phyloP scores from a whole-genome alignment of 805 yeast species.

The Pichia nakasei region DNA sequence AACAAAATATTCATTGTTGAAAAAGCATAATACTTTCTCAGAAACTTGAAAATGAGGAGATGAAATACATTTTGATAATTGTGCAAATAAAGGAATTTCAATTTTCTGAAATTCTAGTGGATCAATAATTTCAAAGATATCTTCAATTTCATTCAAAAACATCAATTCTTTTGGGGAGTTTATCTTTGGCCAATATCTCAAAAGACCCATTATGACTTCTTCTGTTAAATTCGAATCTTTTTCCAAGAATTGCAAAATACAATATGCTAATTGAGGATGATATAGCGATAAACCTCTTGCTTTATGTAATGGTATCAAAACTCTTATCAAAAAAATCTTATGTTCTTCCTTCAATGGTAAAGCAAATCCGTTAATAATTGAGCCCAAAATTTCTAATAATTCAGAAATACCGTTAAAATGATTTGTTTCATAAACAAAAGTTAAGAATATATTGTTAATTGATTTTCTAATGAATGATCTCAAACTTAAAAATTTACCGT shows the following conservation, averaged over 20 bases:
- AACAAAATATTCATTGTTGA: constrained; percentile 92
- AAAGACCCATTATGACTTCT: constrained; percentile 89
- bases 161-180: constrained; percentile 92
- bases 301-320: constrained; percentile 86
- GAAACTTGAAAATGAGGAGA: constrained; percentile 96
- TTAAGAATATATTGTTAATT: constrained; percentile 85
- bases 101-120: constrained; percentile 86
- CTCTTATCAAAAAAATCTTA: constrained; percentile 78
- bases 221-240: constrained; percentile 89
- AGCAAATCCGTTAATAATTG: constrained; percentile 96
- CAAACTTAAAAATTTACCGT: constrained; percentile 86
- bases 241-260: constrained; percentile 92
- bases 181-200: constrained; percentile 94
- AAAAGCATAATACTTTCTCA: constrained; percentile 86
- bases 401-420: constrained; percentile 95
- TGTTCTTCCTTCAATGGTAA: constrained; percentile 96
- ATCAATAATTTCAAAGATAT: constrained; percentile 92
- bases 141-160: constrained; percentile 94
- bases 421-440: constrained; percentile 90
- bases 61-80: constrained; percentile 85
- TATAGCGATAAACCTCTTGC: constrained; percentile 80
- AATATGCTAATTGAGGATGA: constrained; percentile 95
- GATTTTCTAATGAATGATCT: constrained; percentile 88
- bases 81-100: constrained; percentile 89
- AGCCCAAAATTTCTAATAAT: constrained; percentile 86